Evolutionary conservation across 2,329 filamentous ascomycete genomes (phyloP).

Genomic region (Apiospora malaysiana): DNA sequence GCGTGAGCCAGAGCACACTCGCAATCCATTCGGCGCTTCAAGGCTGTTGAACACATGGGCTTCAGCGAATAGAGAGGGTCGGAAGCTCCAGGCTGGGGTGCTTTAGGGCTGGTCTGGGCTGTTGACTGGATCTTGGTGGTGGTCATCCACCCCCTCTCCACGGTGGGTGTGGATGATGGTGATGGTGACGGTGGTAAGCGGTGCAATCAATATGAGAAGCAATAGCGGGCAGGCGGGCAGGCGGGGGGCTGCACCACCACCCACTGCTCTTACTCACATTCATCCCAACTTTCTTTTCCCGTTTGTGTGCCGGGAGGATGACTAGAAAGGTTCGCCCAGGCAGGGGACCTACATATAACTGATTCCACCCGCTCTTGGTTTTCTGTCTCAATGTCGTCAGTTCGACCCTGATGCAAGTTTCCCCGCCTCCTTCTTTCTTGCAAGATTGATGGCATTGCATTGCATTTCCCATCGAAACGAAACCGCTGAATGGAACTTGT

Average conservation of each 20-base stretch:
- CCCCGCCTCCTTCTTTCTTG: conserved; percentile 5
- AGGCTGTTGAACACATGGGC: conserved; percentile 8
- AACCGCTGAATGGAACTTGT: background rate
- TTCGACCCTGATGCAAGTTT: background rate
- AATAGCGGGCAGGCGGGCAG: background rate
- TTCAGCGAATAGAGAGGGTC: background rate
- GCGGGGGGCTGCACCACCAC: background rate
- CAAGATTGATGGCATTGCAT: background rate
- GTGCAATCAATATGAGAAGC: background rate
- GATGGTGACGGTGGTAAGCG: conserved; percentile 9
- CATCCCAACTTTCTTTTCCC: conserved; percentile 8
- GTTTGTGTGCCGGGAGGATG: background rate
- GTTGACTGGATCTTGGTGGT: background rate
- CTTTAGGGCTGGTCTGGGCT: background rate
- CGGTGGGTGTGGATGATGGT: background rate
- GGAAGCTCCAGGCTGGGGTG: background rate
- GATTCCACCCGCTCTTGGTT: background rate
- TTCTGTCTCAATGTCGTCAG: background rate
- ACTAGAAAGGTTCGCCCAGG: background rate
- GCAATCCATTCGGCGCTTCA: conserved; percentile 14
- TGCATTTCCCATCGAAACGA: background rate
- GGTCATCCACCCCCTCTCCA: conserved; percentile 7
- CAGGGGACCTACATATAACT: conserved; percentile 8
- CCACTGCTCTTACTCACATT: conserved; percentile 4
- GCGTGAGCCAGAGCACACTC: conserved; percentile 4